A percentile compares a stretch with the other conserved stretches of the same genome.
Conservation (phyloP, 441 rosid species). For the Adansonia grandidieri region DNA sequence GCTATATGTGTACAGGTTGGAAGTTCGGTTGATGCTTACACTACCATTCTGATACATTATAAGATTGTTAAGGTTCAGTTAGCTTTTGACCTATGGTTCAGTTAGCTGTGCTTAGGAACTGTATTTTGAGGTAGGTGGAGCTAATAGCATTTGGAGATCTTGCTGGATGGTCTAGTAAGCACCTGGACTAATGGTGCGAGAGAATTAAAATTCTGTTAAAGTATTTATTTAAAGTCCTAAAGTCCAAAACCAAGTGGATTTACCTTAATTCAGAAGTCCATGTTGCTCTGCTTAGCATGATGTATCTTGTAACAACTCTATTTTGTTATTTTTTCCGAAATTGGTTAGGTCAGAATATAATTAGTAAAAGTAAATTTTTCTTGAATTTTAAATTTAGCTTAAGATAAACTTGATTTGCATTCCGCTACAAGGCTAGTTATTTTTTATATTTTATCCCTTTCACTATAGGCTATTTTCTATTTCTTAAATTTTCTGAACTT, state of each 20-base stretch:
- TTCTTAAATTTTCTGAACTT: not conserved
- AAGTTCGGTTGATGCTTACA: not conserved
- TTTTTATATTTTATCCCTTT: not conserved
- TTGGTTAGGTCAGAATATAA: not conserved
- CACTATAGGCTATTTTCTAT: not conserved
- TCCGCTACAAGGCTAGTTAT: not conserved
- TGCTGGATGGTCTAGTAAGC: not conserved
- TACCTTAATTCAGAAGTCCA: not conserved
- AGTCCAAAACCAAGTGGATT: not conserved
- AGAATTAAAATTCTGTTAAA: not conserved
- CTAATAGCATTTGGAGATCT: conserved; percentile 2
- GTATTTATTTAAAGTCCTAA: not conserved
- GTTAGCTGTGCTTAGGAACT: not conserved
- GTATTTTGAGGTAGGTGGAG: not conserved
- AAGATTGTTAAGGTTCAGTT: not conserved
- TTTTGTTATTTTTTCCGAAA: not conserved
- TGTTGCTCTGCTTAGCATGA: not conserved
- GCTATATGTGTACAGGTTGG: not conserved
- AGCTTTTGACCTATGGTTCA: not conserved
- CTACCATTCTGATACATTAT: not conserved
- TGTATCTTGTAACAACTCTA: not conserved
- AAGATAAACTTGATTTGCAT: not conserved
- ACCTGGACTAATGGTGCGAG: not conserved
- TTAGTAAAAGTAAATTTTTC: not conserved
- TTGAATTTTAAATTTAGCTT: not conserved